phyloP scores from a whole-genome alignment of 2,329 filamentous ascomycete genomes.

The Aspergillus ochraceus region DNA sequence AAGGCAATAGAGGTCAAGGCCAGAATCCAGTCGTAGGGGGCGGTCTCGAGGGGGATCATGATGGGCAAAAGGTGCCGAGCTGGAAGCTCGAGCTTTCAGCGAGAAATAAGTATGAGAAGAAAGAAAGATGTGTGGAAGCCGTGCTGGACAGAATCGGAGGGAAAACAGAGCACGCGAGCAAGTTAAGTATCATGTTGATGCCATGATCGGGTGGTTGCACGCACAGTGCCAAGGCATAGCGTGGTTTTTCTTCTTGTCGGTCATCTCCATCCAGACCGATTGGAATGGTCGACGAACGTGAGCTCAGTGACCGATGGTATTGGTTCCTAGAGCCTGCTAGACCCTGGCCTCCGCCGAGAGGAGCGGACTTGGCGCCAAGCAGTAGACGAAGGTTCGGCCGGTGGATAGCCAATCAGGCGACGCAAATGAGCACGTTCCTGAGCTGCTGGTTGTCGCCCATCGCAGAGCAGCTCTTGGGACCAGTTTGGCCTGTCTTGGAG shows the following conservation, averaged over 20 bases:
- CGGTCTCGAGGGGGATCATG: constrained; percentile 25
- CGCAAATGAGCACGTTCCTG: constrained; percentile 12
- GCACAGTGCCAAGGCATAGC: constrained; percentile 1
- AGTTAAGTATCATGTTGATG: neutral
- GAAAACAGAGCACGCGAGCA: neutral
- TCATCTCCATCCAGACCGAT: neutral
- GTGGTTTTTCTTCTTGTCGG: neutral
- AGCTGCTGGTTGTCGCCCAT: constrained; percentile 7
- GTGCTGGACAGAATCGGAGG: neutral
- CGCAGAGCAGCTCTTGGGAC: neutral
- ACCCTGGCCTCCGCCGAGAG: neutral
- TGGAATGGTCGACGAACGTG: constrained; percentile 10
- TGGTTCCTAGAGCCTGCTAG: neutral
- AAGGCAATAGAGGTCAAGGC: constrained; percentile 30
- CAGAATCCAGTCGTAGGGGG: constrained; percentile 32
- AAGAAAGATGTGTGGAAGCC: neutral
- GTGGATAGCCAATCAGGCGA: constrained; percentile 1
- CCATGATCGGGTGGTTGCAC: neutral
- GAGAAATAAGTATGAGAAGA: neutral
- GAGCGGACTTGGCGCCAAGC: constrained; percentile 18
- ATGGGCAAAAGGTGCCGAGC: constrained; percentile 4
- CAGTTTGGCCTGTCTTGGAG: neutral
- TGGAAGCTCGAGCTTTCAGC: neutral
- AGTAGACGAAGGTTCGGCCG: neutral
- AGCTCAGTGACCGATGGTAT: constrained; percentile 3